phyloP scores from a whole-genome alignment of 805 yeast genomes.

The Danielia reshetovae region DNA sequence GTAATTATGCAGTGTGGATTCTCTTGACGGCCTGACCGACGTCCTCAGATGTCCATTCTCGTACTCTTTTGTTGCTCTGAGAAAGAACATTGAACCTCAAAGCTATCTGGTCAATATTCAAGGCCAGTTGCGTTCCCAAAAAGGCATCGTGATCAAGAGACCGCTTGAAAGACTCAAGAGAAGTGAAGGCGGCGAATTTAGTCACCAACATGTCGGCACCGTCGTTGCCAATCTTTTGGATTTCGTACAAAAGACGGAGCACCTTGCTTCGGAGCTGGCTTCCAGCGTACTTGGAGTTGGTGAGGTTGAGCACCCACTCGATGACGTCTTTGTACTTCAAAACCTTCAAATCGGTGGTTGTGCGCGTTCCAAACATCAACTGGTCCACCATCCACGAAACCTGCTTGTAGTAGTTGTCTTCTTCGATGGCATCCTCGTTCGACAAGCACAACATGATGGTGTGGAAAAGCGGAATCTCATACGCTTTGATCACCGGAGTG shows the following conservation, averaged over 20 bases:
- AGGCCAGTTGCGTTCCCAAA: constrained; percentile 25
- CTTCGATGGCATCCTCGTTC: constrained; percentile 26
- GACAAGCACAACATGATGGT: constrained; percentile 27
- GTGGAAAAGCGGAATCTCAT: constrained; percentile 45
- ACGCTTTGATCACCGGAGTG: constrained; percentile 42
- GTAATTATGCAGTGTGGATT: constrained; percentile 10
- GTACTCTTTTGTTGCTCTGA: constrained; percentile 47
- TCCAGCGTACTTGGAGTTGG: constrained; percentile 47
- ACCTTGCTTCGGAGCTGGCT: constrained; percentile 38
- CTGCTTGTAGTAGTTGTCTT: constrained; percentile 53
- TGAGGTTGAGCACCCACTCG: constrained; percentile 62
- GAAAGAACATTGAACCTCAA: constrained; percentile 41
- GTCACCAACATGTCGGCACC: constrained; percentile 59
- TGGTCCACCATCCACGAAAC: constrained; percentile 61
- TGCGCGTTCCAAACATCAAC: constrained; percentile 45
- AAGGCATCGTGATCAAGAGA: constrained; percentile 9
- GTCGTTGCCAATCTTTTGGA: constrained; percentile 46
- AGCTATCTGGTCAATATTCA: constrained; percentile 45
- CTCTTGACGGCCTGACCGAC: constrained; percentile 43
- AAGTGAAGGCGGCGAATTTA: constrained; percentile 43
- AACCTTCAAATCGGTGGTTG: constrained; percentile 47
- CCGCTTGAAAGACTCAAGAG: constrained; percentile 22
- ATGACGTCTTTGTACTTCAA: constrained; percentile 53
- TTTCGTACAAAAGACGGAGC: constrained; percentile 38
- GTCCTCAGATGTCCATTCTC: constrained; percentile 61